Evolutionary conservation across 1,284 basidiomycete species (phyloP).

Genomic region (Veloboletus limbatus): DNA sequence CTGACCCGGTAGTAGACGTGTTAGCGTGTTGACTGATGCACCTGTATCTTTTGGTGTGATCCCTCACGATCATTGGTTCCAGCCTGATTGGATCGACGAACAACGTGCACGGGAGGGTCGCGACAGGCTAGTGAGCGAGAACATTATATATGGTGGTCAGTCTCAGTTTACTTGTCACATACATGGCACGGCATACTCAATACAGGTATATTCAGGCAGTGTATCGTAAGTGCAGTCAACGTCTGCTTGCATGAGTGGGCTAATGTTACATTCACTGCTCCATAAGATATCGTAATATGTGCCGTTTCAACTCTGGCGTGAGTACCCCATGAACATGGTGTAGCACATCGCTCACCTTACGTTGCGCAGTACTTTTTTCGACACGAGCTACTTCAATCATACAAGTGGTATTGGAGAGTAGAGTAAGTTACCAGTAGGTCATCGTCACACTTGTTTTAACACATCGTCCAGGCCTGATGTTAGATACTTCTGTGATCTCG

Average conservation of each 20-base stretch:
- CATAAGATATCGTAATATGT: slow-evolving; percentile 72
- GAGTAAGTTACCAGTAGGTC: slow-evolving; percentile 37
- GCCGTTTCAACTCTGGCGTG: slow-evolving; percentile 82
- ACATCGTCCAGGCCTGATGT: slow-evolving; percentile 55
- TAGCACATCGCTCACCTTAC: slow-evolving; percentile 6
- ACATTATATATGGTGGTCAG: slow-evolving; percentile 69
- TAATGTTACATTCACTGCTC: slow-evolving; percentile 1
- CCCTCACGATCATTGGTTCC: slow-evolving; percentile 71
- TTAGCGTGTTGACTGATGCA: slow-evolving; percentile 52
- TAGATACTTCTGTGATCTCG: slow-evolving; percentile 74
- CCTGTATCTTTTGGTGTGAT: slow-evolving; percentile 71
- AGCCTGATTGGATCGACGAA: slow-evolving; percentile 82
- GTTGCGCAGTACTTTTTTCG: slow-evolving; percentile 67
- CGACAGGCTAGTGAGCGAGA: slow-evolving; percentile 55
- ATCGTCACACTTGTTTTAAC: slow-evolving; percentile 4
- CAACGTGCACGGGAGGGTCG: slow-evolving; percentile 61
- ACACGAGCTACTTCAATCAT: slow-evolving; percentile 67
- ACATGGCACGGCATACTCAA: slow-evolving; percentile 1
- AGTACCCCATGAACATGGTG: slow-evolving; percentile 28
- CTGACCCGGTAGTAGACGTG: slow-evolving; percentile 42
- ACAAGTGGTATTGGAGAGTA: slow-evolving; percentile 86
- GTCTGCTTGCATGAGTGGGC: neutral
- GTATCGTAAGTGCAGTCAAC: slow-evolving; percentile 42
- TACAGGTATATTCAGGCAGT: slow-evolving; percentile 40
- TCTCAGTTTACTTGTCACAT: slow-evolving; percentile 2